Conservation (phyloP, 2,329 filamentous ascomycete genomes). For the Chaetomiaceae sp. region DNA sequence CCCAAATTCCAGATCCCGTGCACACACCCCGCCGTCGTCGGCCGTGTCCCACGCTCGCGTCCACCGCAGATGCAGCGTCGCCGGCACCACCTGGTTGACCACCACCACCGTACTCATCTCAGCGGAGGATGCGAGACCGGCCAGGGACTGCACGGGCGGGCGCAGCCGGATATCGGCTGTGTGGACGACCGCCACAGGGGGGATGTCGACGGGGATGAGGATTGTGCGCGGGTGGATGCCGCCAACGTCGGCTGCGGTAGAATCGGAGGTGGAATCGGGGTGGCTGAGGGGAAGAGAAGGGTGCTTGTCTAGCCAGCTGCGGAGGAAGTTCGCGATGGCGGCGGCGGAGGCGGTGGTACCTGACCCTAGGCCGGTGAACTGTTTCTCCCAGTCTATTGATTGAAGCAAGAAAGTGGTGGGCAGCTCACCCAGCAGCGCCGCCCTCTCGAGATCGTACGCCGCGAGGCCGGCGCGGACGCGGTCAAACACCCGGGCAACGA, state of each 20-base stretch:
- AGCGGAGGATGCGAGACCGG: no score
- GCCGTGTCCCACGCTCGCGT: slow-evolving; percentile 56
- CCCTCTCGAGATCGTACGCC: slow-evolving; percentile 50
- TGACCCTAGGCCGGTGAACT: slow-evolving; percentile 46
- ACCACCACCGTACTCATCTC: slow-evolving; percentile 47
- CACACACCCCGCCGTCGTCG: slow-evolving; percentile 12
- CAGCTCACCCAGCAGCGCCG: slow-evolving; percentile 47
- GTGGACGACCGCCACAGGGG: slow-evolving; percentile 74
- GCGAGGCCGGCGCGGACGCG: slow-evolving; percentile 41
- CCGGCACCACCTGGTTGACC: slow-evolving; percentile 59
- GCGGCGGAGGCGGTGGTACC: slow-evolving; percentile 17
- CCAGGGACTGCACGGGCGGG: slow-evolving; percentile 31
- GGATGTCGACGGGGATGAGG: slow-evolving; percentile 83
- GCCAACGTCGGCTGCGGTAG: no score
- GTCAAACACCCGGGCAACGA: slow-evolving; percentile 39
- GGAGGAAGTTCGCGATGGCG: slow-evolving; percentile 32
- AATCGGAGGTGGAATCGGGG: slow-evolving; percentile 23
- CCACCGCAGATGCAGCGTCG: slow-evolving; percentile 57
- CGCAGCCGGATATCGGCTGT: slow-evolving; percentile 62
- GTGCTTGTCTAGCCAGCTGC: slow-evolving; percentile 33
- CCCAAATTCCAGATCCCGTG: slow-evolving; percentile 62
- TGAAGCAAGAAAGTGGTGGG: slow-evolving; percentile 44
- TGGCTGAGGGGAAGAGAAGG: slow-evolving; percentile 29
- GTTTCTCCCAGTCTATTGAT: slow-evolving; percentile 40
- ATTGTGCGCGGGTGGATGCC: no score